A percentile compares a stretch with the other conserved stretches of the same genome.
Conservation (phyloP, 2,329 filamentous ascomycete species). For the Sporothrix humicola region DNA sequence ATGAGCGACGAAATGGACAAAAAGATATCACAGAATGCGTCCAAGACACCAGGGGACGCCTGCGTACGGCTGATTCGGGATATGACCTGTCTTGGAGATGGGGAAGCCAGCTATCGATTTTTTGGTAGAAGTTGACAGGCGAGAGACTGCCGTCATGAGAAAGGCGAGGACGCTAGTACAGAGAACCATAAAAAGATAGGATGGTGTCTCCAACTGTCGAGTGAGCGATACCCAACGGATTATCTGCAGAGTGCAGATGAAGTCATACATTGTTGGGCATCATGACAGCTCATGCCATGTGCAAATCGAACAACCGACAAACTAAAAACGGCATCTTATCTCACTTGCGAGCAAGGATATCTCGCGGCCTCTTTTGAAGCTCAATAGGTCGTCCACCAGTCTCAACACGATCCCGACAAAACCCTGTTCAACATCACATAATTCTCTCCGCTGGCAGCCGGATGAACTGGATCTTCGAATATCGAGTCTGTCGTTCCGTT, state of each 20-base stretch:
- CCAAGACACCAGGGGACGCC: background rate
- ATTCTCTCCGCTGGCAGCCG: background rate
- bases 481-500: constrained; percentile 2
- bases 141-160: background rate
- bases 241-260: background rate
- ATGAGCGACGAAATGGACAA: background rate
- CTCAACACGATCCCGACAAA: no score
- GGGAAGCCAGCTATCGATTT: background rate
- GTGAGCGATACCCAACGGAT: background rate
- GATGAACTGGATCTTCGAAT: background rate
- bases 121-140: background rate
- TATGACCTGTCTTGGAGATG: constrained; percentile 10
- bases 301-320: background rate
- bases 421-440: no score
- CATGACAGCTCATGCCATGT: constrained; percentile 19
- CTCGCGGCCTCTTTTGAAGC: background rate
- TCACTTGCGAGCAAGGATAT: background rate
- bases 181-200: background rate
- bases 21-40: background rate
- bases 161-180: background rate
- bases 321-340: background rate
- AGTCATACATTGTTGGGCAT: background rate
- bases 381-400: background rate
- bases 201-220: background rate
- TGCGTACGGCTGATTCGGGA: constrained; percentile 29